phyloP scores from a whole-genome alignment of 257 asterid genomes.

The Nyctanthes arbortristis region DNA sequence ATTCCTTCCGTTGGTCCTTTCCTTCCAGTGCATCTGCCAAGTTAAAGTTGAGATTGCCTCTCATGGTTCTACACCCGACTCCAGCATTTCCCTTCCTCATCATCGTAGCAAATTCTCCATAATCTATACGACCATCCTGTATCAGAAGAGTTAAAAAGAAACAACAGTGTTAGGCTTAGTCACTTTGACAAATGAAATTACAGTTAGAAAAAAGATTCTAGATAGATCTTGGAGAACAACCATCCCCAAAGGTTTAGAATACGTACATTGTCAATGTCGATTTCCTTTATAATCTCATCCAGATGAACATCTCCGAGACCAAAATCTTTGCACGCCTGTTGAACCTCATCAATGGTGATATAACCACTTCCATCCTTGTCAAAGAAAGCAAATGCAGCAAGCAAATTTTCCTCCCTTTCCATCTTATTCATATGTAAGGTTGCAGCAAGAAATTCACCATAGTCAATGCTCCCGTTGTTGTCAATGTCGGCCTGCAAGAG shows the following conservation, averaged over 20 bases:
- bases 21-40: constrained; percentile 73
- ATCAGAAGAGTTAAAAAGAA: not conserved
- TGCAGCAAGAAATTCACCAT: constrained; percentile 95
- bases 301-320: constrained; percentile 68
- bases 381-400: constrained; percentile 92
- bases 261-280: constrained; percentile 79
- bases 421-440: constrained; percentile 88
- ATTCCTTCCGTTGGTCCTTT: constrained; percentile 26
- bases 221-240: too few species aligned
- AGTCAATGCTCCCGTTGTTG: constrained; percentile 86
- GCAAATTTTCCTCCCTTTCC: constrained; percentile 89
- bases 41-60: constrained; percentile 72
- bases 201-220: too few species aligned
- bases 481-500: constrained; percentile 83
- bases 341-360: constrained; percentile 90
- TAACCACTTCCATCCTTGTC: constrained; percentile 99
- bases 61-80: constrained; percentile 66
- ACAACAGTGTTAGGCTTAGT: not conserved
- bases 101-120: constrained; percentile 96
- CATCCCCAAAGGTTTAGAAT: not conserved
- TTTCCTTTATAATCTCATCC: constrained; percentile 79
- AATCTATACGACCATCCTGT: constrained; percentile 94
- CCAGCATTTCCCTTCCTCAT: constrained; percentile 84
- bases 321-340: constrained; percentile 85
- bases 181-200: not conserved